Evolutionary conservation across 1,284 basidiomycete species (phyloP).

Genomic region (Ustilago bromivora): DNA sequence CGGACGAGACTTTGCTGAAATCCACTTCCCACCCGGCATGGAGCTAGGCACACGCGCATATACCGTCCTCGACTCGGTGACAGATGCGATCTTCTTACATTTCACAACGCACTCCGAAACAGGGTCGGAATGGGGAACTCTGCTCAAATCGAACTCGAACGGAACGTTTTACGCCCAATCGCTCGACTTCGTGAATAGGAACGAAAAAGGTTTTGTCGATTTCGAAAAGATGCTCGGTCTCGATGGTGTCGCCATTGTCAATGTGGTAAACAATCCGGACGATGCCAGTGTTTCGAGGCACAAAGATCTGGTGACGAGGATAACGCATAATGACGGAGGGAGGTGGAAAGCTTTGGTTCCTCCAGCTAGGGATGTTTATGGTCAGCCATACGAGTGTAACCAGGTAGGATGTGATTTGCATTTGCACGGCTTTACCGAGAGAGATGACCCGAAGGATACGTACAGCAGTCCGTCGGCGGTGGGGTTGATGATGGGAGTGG

Average conservation of each 20-base stretch:
- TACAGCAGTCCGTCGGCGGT: constrained; percentile 91
- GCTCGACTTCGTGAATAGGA: constrained; percentile 87
- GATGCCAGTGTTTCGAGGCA: constrained; percentile 79
- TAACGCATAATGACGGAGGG: constrained; percentile 97
- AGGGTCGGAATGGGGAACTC: constrained; percentile 85
- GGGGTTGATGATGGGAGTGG: constrained; percentile 93
- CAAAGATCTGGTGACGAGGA: constrained; percentile 85
- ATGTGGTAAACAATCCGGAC: constrained; percentile 84
- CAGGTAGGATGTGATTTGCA: constrained; percentile 85
- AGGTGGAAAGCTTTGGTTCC: constrained; percentile 86
- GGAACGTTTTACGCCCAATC: constrained; percentile 94
- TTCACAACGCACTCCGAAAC: constrained; percentile 87
- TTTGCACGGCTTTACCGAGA: constrained; percentile 94
- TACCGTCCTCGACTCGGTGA: constrained; percentile 93
- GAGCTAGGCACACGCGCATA: constrained; percentile 89
- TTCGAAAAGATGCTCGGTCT: constrained; percentile 98
- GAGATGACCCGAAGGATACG: constrained; percentile 87
- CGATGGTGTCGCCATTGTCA: constrained; percentile 94
- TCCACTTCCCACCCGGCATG: constrained; percentile 90
- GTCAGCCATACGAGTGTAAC: constrained; percentile 80
- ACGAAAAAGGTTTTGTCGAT: constrained; percentile 88
- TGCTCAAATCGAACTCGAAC: constrained; percentile 96
- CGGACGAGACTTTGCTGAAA: constrained; percentile 83
- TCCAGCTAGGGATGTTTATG: constrained; percentile 81
- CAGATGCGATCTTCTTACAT: constrained; percentile 91